Evolutionary conservation across 371 early-diverging fungal species (phyloP).

Genomic region (Apophysomyces variabilis): DNA sequence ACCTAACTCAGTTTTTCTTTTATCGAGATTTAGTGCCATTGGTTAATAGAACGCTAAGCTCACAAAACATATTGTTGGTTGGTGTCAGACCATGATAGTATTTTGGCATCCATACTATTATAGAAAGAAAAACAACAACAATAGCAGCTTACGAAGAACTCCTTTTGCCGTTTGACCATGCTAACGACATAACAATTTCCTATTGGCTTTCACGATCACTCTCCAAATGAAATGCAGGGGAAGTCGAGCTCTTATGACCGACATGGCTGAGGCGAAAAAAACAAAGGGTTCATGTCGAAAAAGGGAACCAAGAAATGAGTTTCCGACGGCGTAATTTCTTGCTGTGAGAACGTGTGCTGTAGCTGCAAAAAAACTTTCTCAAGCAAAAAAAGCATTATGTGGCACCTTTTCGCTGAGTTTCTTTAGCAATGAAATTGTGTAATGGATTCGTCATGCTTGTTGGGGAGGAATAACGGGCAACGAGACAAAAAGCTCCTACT

Average conservation of each 20-base stretch:
- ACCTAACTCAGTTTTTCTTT: too few species aligned
- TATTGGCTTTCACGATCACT: too few species aligned
- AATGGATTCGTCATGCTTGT: conserved; percentile 3
- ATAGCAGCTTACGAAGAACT: neutral
- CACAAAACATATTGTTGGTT: neutral
- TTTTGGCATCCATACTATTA: neutral
- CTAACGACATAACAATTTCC: too few species aligned
- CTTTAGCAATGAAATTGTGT: conserved; percentile 9
- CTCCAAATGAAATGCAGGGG: conserved; percentile 7
- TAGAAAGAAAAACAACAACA: neutral
- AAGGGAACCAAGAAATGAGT: neutral
- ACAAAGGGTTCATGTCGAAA: neutral
- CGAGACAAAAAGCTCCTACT: neutral
- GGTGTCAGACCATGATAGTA: neutral
- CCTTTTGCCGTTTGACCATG: too few species aligned
- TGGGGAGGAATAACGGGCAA: neutral
- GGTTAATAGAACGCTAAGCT: neutral
- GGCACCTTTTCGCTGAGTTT: conserved; percentile 4
- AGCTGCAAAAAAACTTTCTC: neutral
- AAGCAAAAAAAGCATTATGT: neutral
- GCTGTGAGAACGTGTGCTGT: too few species aligned
- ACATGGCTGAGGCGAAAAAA: neutral
- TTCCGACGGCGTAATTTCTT: conserved; percentile 1
- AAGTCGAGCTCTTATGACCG: neutral
- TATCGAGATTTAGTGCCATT: too few species aligned